Conservation (phyloP, 2,329 filamentous ascomycete species). For the Metarhizium brunneum region DNA sequence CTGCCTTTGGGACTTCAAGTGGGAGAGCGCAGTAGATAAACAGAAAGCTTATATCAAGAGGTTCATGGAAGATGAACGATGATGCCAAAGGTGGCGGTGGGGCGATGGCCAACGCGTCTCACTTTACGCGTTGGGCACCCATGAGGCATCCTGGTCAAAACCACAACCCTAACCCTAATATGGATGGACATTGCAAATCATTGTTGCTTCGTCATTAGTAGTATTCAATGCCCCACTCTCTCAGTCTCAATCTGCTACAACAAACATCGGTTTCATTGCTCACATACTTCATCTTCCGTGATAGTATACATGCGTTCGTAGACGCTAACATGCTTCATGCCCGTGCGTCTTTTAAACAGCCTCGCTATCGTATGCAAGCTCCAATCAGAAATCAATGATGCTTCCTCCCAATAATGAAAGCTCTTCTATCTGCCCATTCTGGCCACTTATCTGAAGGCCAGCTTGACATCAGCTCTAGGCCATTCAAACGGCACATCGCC, state of each 20-base stretch:
- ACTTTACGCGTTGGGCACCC: slow-evolving; percentile 2
- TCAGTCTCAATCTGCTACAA: not conserved
- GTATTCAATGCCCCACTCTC: too few species aligned
- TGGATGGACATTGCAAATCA: not conserved
- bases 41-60: not conserved
- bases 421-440: not conserved
- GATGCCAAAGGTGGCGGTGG: not conserved
- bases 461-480: slow-evolving; percentile 54
- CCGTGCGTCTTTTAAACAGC: not conserved
- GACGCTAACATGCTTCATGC: slow-evolving; percentile 3
- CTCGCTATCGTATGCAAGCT: slow-evolving; percentile 3
- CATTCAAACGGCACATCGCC: slow-evolving; percentile 58
- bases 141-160: not conserved
- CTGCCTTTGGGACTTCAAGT: not conserved
- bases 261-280: not conserved
- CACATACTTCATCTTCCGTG: not conserved
- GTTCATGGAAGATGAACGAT: not conserved
- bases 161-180: slow-evolving; percentile 2
- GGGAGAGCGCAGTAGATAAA: not conserved
- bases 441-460: slow-evolving; percentile 36
- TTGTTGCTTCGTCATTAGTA: too few species aligned
- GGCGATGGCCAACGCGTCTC: not conserved
- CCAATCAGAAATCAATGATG: not conserved
- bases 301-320: slow-evolving; percentile 5
- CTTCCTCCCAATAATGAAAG: not conserved